Percentiles rank a stretch among this genome's conserved stretches.
These are phyloP conservation scores for Hyparrhenia diplandra DNA, from an alignment of 176 grass and related monocot genomes.

Conservation along the genomic window DNA sequence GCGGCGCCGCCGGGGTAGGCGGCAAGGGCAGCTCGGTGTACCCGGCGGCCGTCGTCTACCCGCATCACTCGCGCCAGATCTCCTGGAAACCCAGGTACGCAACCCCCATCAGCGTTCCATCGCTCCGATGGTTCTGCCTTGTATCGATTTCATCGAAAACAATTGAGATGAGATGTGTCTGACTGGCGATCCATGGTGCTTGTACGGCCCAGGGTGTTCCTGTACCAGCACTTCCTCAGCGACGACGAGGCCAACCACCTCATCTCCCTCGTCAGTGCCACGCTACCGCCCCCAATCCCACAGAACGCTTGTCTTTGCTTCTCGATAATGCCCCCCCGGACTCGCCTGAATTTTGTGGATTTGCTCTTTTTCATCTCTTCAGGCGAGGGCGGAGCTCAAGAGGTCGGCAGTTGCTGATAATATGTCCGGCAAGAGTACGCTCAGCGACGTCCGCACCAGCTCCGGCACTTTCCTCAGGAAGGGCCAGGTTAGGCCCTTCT, in stretches of 20 bases:
- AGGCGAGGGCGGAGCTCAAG: conserved; percentile 89
- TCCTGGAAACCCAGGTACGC: conserved; percentile 75
- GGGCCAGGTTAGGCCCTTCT: conserved; percentile 51
- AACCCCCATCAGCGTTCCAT: background rate
- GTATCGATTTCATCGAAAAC: background rate
- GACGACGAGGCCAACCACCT: conserved; percentile 90
- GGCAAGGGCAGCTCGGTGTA: conserved; percentile 38
- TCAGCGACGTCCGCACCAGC: conserved; percentile 80
- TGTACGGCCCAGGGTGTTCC: conserved; percentile 46
- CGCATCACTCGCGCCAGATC: conserved; percentile 68
- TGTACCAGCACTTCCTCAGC: conserved; percentile 80
- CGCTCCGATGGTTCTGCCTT: background rate
- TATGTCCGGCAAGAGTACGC: conserved; percentile 65
- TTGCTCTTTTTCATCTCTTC: background rate
- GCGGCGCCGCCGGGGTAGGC: background rate
- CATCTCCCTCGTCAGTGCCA: conserved; percentile 61
- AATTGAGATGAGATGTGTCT: background rate
- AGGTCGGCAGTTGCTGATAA: conserved; percentile 76
- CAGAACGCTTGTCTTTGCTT: background rate
- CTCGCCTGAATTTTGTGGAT: background rate
- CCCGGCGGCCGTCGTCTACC: conserved; percentile 43
- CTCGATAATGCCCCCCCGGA: background rate
- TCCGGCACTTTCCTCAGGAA: conserved; percentile 77
- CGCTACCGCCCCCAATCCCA: background rate
- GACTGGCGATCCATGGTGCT: conserved; percentile 4